Conservation (phyloP, 169 alveolate species). For the Theileria parva region DNA sequence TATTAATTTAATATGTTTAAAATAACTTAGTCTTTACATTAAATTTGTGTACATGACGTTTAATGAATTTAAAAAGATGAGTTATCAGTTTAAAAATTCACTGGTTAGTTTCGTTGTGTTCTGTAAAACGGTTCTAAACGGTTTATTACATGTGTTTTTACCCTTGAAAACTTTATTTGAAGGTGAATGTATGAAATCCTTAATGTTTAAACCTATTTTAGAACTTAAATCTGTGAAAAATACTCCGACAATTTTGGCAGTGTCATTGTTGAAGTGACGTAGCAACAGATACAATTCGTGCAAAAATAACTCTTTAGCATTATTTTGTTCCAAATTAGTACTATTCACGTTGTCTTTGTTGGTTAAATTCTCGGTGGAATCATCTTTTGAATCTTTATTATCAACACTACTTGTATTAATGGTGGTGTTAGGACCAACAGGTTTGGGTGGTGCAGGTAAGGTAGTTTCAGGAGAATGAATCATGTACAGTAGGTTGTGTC, state of each 20-base stretch:
- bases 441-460: background rate
- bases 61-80: background rate
- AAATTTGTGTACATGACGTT: background rate
- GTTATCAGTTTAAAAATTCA: background rate
- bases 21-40: background rate
- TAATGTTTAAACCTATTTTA: constrained; percentile 20
- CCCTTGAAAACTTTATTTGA: background rate
- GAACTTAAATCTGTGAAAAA: constrained; percentile 42
- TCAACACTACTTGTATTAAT: background rate
- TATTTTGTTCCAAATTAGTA: background rate
- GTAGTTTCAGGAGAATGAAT: background rate
- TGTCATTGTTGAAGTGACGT: constrained; percentile 53
- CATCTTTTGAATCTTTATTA: background rate
- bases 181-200: constrained; percentile 26
- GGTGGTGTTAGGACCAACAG: background rate
- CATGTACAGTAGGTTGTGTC: constrained; percentile 18
- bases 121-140: background rate
- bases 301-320: background rate
- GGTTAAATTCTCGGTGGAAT: background rate
- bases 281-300: constrained; percentile 53
- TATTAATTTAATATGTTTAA: background rate
- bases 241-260: constrained; percentile 46
- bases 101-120: constrained; percentile 10
- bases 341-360: background rate
- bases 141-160: background rate